These are phyloP conservation scores for Apiospora arundinis DNA, from an alignment of 2,329 filamentous ascomycete species.

Conservation along the genomic window DNA sequence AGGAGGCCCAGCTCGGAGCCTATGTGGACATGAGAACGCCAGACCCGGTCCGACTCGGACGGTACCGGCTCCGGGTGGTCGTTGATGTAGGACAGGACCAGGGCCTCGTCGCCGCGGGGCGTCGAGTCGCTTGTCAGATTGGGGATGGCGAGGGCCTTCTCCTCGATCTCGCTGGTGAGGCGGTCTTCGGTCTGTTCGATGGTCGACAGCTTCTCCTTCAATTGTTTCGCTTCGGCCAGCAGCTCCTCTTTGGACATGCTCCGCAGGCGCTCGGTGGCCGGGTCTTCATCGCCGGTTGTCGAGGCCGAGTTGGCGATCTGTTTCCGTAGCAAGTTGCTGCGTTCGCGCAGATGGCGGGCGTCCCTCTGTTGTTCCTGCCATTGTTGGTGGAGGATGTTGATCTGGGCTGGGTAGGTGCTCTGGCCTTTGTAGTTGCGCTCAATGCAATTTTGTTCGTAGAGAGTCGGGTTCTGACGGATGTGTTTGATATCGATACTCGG, in stretches of 20 bases:
- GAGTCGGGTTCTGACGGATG: constrained; percentile 82
- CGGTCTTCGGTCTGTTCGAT: constrained; percentile 68
- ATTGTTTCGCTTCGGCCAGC: constrained; percentile 65
- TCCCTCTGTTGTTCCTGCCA: constrained; percentile 67
- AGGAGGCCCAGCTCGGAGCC: constrained; percentile 86
- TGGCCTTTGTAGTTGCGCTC: constrained; percentile 79
- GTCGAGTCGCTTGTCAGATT: constrained; percentile 83
- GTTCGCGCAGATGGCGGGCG: constrained; percentile 66
- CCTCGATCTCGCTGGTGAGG: constrained; percentile 70
- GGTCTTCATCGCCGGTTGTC: constrained; percentile 51
- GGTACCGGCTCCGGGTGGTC: constrained; percentile 58
- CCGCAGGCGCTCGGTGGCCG: constrained; percentile 34
- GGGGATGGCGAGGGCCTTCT: constrained; percentile 78
- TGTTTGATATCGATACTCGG: constrained; percentile 83
- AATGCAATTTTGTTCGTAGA: constrained; percentile 83
- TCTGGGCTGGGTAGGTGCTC: constrained; percentile 60
- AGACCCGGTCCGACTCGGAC: constrained; percentile 51
- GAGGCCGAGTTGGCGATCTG: constrained; percentile 59
- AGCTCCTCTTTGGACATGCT: constrained; percentile 55
- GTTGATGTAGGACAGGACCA: constrained; percentile 80
- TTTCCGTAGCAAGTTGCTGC: constrained; percentile 68
- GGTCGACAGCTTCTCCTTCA: constrained; percentile 67
- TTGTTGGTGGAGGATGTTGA: constrained; percentile 60
- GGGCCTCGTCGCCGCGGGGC: constrained; percentile 71
- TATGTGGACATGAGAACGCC: constrained; percentile 84